Percentiles rank a stretch among this genome's conserved stretches.
phyloP scores from a whole-genome alignment of 1,284 basidiomycete genomes.

The Cryptococcus hybrid region DNA sequence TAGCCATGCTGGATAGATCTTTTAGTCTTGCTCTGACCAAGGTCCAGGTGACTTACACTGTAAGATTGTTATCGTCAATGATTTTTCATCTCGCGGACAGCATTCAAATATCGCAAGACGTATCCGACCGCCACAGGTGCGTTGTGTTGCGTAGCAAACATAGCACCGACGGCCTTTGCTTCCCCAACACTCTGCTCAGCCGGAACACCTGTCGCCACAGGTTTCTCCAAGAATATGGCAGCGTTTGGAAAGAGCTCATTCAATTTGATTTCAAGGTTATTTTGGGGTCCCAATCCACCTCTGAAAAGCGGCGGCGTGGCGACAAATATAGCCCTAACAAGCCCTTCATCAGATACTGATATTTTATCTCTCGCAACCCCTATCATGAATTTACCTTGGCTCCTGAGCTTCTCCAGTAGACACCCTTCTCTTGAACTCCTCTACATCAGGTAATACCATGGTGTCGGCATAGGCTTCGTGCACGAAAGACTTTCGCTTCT shows the following conservation, averaged over 20 bases:
- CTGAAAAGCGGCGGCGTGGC: slow-evolving; percentile 91
- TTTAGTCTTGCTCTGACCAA: not conserved
- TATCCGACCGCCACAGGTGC: slow-evolving; percentile 78
- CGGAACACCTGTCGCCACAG: slow-evolving; percentile 52
- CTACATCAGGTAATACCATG: slow-evolving; percentile 74
- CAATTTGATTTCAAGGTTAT: slow-evolving; percentile 86
- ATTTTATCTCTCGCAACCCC: not conserved
- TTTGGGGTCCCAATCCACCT: slow-evolving; percentile 66
- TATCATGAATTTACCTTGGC: slow-evolving; percentile 49
- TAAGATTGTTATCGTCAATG: slow-evolving; percentile 55
- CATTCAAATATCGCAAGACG: slow-evolving; percentile 49
- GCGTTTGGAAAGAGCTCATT: slow-evolving; percentile 81
- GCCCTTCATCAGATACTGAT: not conserved
- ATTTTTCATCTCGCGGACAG: slow-evolving; percentile 57
- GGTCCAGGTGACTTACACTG: slow-evolving; percentile 46
- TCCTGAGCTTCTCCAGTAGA: slow-evolving; percentile 47
- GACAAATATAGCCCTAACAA: slow-evolving; percentile 69
- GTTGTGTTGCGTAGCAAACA: slow-evolving; percentile 59
- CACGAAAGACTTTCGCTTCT: slow-evolving; percentile 80
- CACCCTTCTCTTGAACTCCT: slow-evolving; percentile 60
- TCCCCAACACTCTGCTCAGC: slow-evolving; percentile 48
- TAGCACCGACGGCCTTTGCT: slow-evolving; percentile 62
- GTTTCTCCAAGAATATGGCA: slow-evolving; percentile 86
- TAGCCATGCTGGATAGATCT: slow-evolving; percentile 48
- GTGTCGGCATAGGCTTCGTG: slow-evolving; percentile 85